Conservation (phyloP, 2,329 filamentous ascomycete genomes). For the Dactylella cylindrospora region DNA sequence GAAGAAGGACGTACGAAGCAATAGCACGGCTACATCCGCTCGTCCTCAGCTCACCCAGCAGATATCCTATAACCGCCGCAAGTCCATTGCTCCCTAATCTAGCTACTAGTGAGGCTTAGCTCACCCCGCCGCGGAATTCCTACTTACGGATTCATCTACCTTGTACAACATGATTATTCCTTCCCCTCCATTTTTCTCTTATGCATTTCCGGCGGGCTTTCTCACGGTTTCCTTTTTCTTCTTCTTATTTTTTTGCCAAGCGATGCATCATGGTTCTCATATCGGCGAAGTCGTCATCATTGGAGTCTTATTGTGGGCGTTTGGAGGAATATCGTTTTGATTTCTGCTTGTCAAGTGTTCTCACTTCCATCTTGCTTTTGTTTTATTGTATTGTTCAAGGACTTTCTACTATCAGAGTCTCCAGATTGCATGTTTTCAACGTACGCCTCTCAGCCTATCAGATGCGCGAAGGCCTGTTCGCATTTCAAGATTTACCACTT, state of each 20-base stretch:
- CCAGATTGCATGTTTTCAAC: too few species aligned
- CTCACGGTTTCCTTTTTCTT: constrained; percentile 38
- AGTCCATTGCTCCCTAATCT: constrained; percentile 41
- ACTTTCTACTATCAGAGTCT: constrained; percentile 32
- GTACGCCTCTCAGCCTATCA: too few species aligned
- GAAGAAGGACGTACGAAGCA: constrained; percentile 42
- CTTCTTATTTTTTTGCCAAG: constrained; percentile 23
- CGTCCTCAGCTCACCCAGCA: constrained; percentile 27
- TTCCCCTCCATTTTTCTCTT: constrained; percentile 16
- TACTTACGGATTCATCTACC: constrained; percentile 8
- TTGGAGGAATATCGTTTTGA: constrained; percentile 26
- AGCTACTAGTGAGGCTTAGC: background rate
- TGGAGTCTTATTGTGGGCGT: constrained; percentile 37
- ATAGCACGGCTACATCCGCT: constrained; percentile 24
- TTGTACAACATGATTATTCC: constrained; percentile 39
- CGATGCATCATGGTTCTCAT: constrained; percentile 23
- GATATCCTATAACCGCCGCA: constrained; percentile 14
- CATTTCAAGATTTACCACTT: too few species aligned
- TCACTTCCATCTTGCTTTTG: too few species aligned
- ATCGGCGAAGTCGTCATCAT: constrained; percentile 19
- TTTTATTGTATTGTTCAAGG: constrained; percentile 18
- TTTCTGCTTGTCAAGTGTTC: too few species aligned
- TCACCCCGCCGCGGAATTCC: constrained; percentile 11
- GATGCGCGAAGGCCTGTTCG: too few species aligned
- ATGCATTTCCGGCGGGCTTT: constrained; percentile 44